Percentiles rank a stretch among this genome's conserved stretches.
Evolutionary conservation across 352 stramenopile genomes (phyloP).

Genomic region (Phytopythium cucurbitacearum): DNA sequence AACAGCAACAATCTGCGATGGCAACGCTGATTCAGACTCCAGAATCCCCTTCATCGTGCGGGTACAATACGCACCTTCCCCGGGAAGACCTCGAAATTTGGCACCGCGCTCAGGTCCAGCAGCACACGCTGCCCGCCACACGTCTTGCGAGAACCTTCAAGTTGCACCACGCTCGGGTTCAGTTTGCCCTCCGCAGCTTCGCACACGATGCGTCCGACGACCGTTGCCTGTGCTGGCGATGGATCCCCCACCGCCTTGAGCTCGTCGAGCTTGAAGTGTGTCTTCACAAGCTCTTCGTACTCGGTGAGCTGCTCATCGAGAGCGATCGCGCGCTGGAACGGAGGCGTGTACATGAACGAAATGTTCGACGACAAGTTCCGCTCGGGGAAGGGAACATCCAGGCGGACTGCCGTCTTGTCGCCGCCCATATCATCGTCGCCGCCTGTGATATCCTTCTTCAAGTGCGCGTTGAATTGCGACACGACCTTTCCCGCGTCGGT

Average conservation of each 20-base stretch:
- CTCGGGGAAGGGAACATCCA: conserved; percentile 45
- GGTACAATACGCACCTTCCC: conserved; percentile 50
- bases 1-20: conserved; percentile 66
- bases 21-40: conserved; percentile 4
- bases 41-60: background rate
- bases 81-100: conserved; percentile 76
- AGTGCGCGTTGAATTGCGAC: conserved; percentile 72
- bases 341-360: conserved; percentile 84
- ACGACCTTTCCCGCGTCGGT: conserved; percentile 74
- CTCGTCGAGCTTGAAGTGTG: conserved; percentile 55
- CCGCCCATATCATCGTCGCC: conserved; percentile 2
- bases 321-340: conserved; percentile 69
- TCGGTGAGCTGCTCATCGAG: conserved; percentile 74
- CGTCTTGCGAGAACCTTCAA: conserved; percentile 79
- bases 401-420: conserved; percentile 10
- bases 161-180: conserved; percentile 75
- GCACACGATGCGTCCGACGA: conserved; percentile 81
- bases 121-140: conserved; percentile 79
- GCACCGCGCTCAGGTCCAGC: conserved; percentile 62
- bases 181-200: conserved; percentile 81
- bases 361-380: conserved; percentile 54
- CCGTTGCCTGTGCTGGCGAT: conserved; percentile 65
- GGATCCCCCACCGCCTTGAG: conserved; percentile 68
- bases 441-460: conserved; percentile 48
- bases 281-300: conserved; percentile 72